Evolutionary conservation across 1,284 basidiomycete genomes (phyloP).

Genomic region (Stygiomarasmius scandens): DNA sequence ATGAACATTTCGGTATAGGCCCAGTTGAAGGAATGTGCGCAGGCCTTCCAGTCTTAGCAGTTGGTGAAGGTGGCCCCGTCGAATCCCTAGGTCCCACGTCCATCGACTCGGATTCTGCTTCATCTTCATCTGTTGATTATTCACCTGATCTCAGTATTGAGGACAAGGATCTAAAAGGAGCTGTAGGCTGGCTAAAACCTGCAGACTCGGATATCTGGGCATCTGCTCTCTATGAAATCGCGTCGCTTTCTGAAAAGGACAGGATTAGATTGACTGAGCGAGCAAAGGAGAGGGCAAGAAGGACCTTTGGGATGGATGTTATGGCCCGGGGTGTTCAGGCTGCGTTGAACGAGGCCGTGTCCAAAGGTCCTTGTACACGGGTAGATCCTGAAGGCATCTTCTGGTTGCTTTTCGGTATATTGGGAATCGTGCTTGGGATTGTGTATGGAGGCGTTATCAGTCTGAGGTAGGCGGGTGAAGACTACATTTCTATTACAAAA

Average conservation of each 20-base stretch:
- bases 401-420: not conserved
- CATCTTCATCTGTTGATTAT: conserved; percentile 54
- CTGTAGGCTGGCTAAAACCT: conserved; percentile 72
- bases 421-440: not conserved
- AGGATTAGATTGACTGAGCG: conserved; percentile 52
- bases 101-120: not conserved
- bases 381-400: conserved; percentile 10
- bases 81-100: conserved; percentile 43
- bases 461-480: too few relatives aligned
- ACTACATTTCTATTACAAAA: too few relatives aligned
- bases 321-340: conserved; percentile 63
- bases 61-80: conserved; percentile 88
- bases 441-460: too few relatives aligned
- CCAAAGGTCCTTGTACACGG: conserved; percentile 40
- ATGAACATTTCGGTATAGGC: conserved; percentile 98
- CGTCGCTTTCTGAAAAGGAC: conserved; percentile 49
- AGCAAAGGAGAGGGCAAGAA: conserved; percentile 37
- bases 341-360: conserved; percentile 54
- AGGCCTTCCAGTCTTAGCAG: conserved; percentile 88
- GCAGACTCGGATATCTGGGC: conserved; percentile 73
- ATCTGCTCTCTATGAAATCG: conserved; percentile 62
- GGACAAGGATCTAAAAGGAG: conserved; percentile 36
- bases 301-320: conserved; percentile 52
- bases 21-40: conserved; percentile 96
- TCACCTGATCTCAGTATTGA: conserved; percentile 42